Evolutionary conservation across 2,329 filamentous ascomycete genomes (phyloP).

Genomic region (Aspergillus quadrilineatus): DNA sequence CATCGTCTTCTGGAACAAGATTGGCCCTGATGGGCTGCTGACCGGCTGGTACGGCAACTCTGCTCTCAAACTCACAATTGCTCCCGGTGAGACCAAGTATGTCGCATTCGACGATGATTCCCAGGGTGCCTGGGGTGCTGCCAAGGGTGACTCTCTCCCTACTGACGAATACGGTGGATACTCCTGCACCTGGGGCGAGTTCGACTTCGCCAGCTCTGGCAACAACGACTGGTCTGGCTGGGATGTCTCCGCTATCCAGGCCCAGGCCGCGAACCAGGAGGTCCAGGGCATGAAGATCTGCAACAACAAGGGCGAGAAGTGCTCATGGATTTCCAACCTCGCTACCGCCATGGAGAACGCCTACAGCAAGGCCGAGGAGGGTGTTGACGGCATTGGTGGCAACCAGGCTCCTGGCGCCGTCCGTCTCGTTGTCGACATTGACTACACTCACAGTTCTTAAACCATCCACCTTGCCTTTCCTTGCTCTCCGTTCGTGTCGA

Average conservation of each 20-base stretch:
- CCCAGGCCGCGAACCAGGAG: constrained; percentile 25
- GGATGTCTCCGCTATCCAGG: constrained; percentile 42
- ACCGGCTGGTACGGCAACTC: constrained; percentile 36
- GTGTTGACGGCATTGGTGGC: constrained; percentile 32
- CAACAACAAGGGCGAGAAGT: constrained; percentile 24
- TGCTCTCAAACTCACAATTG: constrained; percentile 34
- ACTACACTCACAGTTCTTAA: constrained; percentile 21
- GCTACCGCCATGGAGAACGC: constrained; percentile 29
- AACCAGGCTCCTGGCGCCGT: constrained; percentile 27
- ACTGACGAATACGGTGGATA: constrained; percentile 30
- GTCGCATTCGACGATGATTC: constrained; percentile 40
- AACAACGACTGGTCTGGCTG: constrained; percentile 38
- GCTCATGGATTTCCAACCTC: constrained; percentile 32
- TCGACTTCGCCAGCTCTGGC: constrained; percentile 34
- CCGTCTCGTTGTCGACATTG: constrained; percentile 32
- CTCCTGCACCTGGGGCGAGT: constrained; percentile 44
- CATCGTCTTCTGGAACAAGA: constrained; percentile 43
- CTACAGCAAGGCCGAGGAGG: constrained; percentile 32
- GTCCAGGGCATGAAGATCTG: constrained; percentile 42
- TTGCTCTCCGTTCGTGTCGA: background rate
- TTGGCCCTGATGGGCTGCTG: constrained; percentile 32
- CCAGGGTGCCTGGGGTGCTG: constrained; percentile 38
- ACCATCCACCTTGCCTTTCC: background rate
- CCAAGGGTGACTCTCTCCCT: constrained; percentile 29
- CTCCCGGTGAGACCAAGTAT: constrained; percentile 33